Evolutionary conservation across 164 flowering plant genomes (phyloP).

Genomic region (Stephania cephalantha): DNA sequence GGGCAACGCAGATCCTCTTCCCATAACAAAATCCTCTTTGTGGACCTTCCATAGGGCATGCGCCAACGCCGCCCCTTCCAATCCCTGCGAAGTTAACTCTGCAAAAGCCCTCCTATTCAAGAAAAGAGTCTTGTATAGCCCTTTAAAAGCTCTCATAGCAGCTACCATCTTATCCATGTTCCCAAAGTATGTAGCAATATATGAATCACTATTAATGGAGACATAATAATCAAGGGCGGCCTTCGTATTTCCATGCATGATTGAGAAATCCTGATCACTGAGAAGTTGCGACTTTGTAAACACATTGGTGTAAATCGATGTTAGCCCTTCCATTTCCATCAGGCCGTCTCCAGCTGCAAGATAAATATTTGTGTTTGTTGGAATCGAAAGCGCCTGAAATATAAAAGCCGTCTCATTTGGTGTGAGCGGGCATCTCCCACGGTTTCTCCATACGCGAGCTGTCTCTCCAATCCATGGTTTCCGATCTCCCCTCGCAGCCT

Average conservation of each 20-base stretch:
- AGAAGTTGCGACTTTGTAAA: conserved; percentile 68
- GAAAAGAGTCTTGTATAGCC: conserved; percentile 63
- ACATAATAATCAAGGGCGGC: conserved; percentile 91
- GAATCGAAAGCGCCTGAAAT: conserved; percentile 67
- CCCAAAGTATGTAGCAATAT: conserved; percentile 90
- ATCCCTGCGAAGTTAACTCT: conserved; percentile 39
- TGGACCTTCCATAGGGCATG: conserved; percentile 71
- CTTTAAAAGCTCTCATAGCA: conserved; percentile 79
- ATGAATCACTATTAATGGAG: conserved; percentile 85
- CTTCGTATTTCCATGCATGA: conserved; percentile 98
- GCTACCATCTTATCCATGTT: conserved; percentile 99
- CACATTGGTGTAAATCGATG: conserved; percentile 63
- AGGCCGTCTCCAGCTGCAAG: conserved; percentile 95
- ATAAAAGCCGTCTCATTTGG: conserved; percentile 82
- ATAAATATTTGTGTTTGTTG: conserved; percentile 73
- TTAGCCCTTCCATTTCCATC: conserved; percentile 81
- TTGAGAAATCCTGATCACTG: conserved; percentile 50
- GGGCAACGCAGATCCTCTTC: conserved; percentile 84
- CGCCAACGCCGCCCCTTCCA: conserved; percentile 47
- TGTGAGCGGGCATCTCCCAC: conserved; percentile 95
- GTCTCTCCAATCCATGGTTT: conserved; percentile 86
- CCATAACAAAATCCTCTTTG: conserved; percentile 61
- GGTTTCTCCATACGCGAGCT: conserved; percentile 74
- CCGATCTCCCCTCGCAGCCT: conserved; percentile 63
- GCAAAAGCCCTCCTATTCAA: conserved; percentile 77